Conservation (phyloP, 257 asterid species). For the Gardenia jasminoides region DNA sequence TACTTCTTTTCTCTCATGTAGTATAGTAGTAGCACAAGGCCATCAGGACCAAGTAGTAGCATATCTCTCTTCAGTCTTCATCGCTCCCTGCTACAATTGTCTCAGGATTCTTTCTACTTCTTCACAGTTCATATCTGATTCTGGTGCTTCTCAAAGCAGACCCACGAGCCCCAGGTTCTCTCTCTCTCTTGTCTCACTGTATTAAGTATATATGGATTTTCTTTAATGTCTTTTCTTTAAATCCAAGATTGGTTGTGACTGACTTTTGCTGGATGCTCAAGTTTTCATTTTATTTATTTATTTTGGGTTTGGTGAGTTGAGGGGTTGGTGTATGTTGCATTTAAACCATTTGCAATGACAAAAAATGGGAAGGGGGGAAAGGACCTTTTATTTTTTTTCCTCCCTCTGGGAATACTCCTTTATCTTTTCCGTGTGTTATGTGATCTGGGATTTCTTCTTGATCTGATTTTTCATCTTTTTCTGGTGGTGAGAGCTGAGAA, state of each 20-base stretch:
- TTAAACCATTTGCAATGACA: slow-evolving; percentile 6
- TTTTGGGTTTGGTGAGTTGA: slow-evolving; percentile 16
- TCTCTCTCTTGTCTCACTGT: slow-evolving; percentile 16
- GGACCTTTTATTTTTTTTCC: neutral
- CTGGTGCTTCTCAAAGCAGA: slow-evolving; percentile 14
- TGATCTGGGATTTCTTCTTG: slow-evolving; percentile 22
- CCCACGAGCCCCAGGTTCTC: slow-evolving; percentile 31
- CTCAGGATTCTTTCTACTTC: slow-evolving; percentile 20
- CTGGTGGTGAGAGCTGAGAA: slow-evolving; percentile 6
- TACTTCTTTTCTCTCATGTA: slow-evolving; percentile 12
- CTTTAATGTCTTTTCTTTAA: neutral
- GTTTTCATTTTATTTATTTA: slow-evolving; percentile 20
- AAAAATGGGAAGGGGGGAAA: neutral
- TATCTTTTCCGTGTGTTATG: slow-evolving; percentile 9
- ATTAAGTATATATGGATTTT: neutral
- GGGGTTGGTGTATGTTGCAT: slow-evolving; percentile 9
- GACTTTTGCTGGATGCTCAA: slow-evolving; percentile 7
- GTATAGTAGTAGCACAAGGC: slow-evolving; percentile 3
- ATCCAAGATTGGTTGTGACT: slow-evolving; percentile 15
- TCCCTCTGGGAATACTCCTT: neutral
- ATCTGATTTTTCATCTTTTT: neutral
- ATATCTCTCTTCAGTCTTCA: slow-evolving; percentile 11
- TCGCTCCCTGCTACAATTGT: neutral
- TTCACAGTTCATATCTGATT: slow-evolving; percentile 14
- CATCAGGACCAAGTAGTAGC: neutral